phyloP scores from a whole-genome alignment of 441 rosid genomes.

The Populus tomentosa region DNA sequence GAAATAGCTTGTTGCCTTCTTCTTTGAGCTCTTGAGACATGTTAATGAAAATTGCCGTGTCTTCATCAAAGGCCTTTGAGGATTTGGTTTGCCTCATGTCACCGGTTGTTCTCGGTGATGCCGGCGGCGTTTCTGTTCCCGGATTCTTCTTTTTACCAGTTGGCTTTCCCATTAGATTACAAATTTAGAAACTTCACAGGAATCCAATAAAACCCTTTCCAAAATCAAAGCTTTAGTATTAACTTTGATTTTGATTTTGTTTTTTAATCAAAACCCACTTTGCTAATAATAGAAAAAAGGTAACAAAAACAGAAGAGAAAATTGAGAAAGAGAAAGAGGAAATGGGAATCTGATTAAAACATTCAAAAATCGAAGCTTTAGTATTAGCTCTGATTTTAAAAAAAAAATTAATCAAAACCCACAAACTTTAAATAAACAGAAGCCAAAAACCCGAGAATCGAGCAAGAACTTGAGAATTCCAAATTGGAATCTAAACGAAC shows the following conservation, averaged over 20 bases:
- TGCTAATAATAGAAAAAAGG: no score
- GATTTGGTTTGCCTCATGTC: slow-evolving; percentile 37
- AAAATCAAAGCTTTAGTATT: neutral
- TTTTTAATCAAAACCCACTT: no score
- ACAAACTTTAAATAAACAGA: neutral
- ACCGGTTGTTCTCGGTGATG: slow-evolving; percentile 28
- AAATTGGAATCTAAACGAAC: neutral
- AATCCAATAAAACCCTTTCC: neutral
- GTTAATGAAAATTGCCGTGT: slow-evolving; percentile 81
- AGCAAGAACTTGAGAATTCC: no score
- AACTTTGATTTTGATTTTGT: no score
- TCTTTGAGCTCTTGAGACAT: slow-evolving; percentile 92
- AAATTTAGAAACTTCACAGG: neutral
- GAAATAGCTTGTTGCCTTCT: slow-evolving; percentile 81
- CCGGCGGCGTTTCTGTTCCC: slow-evolving; percentile 25
- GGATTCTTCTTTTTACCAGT: slow-evolving; percentile 76
- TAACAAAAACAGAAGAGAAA: no score
- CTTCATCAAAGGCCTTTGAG: slow-evolving; percentile 79
- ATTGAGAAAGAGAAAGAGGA: no score
- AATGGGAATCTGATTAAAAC: neutral
- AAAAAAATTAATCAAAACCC: neutral
- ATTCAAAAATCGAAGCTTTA: slow-evolving; percentile 12
- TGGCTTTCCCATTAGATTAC: slow-evolving; percentile 74
- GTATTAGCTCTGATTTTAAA: neutral
- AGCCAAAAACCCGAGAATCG: neutral